Conservation (phyloP, 2,329 filamentous ascomycete species). For the Fusarium sp. region DNA sequence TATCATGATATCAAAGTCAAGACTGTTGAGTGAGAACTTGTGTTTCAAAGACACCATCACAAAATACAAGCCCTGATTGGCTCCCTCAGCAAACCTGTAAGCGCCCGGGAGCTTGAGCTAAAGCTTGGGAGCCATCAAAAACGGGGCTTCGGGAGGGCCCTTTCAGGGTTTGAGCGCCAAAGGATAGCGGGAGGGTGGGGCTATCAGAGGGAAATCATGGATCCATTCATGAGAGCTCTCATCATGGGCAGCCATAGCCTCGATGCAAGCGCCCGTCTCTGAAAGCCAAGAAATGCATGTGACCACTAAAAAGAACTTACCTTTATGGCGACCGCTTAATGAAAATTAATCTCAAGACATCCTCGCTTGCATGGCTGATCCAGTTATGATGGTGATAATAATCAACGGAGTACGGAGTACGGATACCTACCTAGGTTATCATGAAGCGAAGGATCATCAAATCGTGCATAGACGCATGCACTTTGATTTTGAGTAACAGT, state of each 20-base stretch:
- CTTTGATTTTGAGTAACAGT: no score
- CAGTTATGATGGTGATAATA: neutral
- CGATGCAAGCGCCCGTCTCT: constrained; percentile 43
- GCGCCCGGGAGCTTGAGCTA: constrained; percentile 46
- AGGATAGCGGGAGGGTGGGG: constrained; percentile 24
- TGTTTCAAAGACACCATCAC: constrained; percentile 25
- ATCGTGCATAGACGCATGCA: neutral
- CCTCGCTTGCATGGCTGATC: neutral
- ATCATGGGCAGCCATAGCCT: constrained; percentile 40
- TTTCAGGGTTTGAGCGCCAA: constrained; percentile 41
- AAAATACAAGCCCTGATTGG: constrained; percentile 41
- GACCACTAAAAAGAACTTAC: constrained; percentile 12
- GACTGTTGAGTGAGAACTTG: constrained; percentile 1
- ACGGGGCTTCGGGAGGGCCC: constrained; percentile 36
- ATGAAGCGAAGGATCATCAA: neutral
- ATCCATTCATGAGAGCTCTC: constrained; percentile 42
- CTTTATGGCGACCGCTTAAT: neutral
- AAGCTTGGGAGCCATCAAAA: constrained; percentile 35
- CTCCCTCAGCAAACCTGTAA: constrained; percentile 39
- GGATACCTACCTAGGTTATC: no score
- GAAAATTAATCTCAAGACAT: neutral
- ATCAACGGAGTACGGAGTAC: no score
- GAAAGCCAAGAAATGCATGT: constrained; percentile 41
- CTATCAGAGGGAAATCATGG: constrained; percentile 27
- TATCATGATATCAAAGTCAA: constrained; percentile 24